Percentiles rank a stretch among this genome's conserved stretches.
Conservation (phyloP, 2,329 filamentous ascomycete species). For the Eurotiales sp. region DNA sequence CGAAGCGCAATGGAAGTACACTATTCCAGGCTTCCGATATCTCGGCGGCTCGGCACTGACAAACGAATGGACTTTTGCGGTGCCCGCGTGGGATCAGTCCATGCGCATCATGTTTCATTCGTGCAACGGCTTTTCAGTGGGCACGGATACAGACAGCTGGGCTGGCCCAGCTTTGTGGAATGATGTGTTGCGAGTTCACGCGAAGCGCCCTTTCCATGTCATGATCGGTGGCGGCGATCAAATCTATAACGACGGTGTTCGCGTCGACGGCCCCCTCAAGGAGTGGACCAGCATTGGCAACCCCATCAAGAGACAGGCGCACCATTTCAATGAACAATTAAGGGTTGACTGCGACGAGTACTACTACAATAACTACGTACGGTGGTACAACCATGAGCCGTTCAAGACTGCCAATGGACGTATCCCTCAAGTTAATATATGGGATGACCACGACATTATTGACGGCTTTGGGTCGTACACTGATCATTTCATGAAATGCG, state of each 20-base stretch:
- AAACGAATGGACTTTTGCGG: slow-evolving; percentile 51
- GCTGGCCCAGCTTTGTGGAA: slow-evolving; percentile 61
- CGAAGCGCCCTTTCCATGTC: slow-evolving; percentile 58
- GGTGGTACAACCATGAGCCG: slow-evolving; percentile 66
- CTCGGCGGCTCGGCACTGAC: slow-evolving; percentile 53
- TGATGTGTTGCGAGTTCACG: slow-evolving; percentile 60
- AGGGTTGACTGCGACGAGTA: slow-evolving; percentile 57
- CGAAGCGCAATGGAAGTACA: slow-evolving; percentile 77
- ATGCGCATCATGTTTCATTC: slow-evolving; percentile 69
- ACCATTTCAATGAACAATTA: slow-evolving; percentile 63
- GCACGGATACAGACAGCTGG: slow-evolving; percentile 61
- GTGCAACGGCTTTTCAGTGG: slow-evolving; percentile 66
- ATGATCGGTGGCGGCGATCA: slow-evolving; percentile 92
- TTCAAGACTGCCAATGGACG: slow-evolving; percentile 59
- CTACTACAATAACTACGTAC: slow-evolving; percentile 60
- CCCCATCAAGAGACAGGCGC: slow-evolving; percentile 57
- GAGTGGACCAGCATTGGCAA: slow-evolving; percentile 60
- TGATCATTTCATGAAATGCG: slow-evolving; percentile 63
- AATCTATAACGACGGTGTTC: slow-evolving; percentile 72
- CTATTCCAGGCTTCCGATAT: slow-evolving; percentile 63
- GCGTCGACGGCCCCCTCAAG: slow-evolving; percentile 76
- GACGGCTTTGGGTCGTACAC: slow-evolving; percentile 65
- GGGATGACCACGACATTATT: slow-evolving; percentile 65
- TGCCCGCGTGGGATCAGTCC: slow-evolving; percentile 58
- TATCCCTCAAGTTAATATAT: slow-evolving; percentile 63